Evolutionary conservation across 1,139 yeast species (phyloP).

Genomic region (Kodamaea anthophila): DNA sequence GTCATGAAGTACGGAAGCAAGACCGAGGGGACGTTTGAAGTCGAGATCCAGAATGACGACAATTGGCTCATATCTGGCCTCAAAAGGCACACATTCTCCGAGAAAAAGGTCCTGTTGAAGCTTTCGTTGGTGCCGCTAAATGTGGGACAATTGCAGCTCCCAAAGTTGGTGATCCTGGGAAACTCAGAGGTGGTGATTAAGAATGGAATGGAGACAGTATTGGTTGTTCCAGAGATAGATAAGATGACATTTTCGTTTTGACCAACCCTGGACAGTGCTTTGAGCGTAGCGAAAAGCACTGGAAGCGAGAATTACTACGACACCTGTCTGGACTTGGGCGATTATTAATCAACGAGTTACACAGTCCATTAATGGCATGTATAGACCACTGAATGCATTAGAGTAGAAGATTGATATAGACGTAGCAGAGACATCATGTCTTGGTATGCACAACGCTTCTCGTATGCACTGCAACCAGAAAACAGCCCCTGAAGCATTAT

Average conservation of each 20-base stretch:
- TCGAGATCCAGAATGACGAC: slow-evolving; percentile 31
- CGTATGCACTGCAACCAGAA: too few species aligned
- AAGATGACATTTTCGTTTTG: slow-evolving; percentile 55
- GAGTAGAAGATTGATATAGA: too few species aligned
- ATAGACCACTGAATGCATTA: too few species aligned
- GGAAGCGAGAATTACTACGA: too few species aligned
- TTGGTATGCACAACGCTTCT: too few species aligned
- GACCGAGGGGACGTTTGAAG: slow-evolving; percentile 17
- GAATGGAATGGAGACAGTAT: slow-evolving; percentile 61
- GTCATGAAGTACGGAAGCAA: slow-evolving; percentile 37
- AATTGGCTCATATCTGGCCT: slow-evolving; percentile 72
- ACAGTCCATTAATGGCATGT: too few species aligned
- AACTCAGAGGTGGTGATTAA: slow-evolving; percentile 49
- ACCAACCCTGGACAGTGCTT: too few species aligned
- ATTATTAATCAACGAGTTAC: too few species aligned
- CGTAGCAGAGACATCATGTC: too few species aligned
- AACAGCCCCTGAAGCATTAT: too few species aligned
- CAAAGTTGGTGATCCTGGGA: slow-evolving; percentile 25
- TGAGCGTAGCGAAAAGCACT: too few species aligned
- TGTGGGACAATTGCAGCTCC: slow-evolving; percentile 67
- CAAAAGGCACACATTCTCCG: slow-evolving; percentile 41
- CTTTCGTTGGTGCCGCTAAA: slow-evolving; percentile 64
- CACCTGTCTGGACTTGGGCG: too few species aligned
- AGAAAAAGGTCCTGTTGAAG: slow-evolving; percentile 19
- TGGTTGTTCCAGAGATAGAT: slow-evolving; percentile 69